Base-by-base conservation (phyloP, 257 asterid genomes). In the Solanum medicagineum region DNA sequence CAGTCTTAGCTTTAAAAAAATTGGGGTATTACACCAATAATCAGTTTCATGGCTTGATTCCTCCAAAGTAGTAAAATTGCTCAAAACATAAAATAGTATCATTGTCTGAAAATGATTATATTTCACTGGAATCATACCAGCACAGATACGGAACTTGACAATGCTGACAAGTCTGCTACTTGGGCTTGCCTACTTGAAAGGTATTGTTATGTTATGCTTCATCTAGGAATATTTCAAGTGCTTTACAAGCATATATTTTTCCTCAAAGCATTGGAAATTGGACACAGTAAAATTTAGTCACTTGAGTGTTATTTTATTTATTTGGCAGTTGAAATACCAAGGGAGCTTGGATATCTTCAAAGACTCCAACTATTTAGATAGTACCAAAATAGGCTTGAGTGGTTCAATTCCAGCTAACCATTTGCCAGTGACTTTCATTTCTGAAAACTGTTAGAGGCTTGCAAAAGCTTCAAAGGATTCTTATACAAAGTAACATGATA, bases 11-110 rank as follows among this genome's bases (percentile, higher is more conserved):
- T 26, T 26, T 26, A 1, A 26, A 26, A 26, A 26, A 26, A 26
- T 26, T 26, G 29, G 29, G 29, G 29, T 26, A 26, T 1, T 26
- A 26, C 29, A 26, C 29, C 29, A 26, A 26, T 26, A 57, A 57
- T 24, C 1, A 81, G 12, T 13, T 89, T 24, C 77, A 57, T 12
- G 91, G 90, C 6, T 57, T 69, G 16, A 84, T 89, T 73, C 90
- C 92, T 10, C 56, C 73, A 29, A 69, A 83, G 45, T 42, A 86
- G 81, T 81, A 83, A 51, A 89, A 89, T 8, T 81, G 81, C 42
- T 74, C 81, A 1, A 74, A 74, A 74, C 81, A n/a, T 74, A 1
- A 47, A 7, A 47, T n/a, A 45, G 0, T 45, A n/a, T 74, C 81
- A 13, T 74, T 74, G 42, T 74, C 81, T 74, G 0, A 0, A 11